These are phyloP conservation scores for Noccaea bulbosa DNA, from an alignment of 345 rosid genomes.

Conservation along the genomic window DNA sequence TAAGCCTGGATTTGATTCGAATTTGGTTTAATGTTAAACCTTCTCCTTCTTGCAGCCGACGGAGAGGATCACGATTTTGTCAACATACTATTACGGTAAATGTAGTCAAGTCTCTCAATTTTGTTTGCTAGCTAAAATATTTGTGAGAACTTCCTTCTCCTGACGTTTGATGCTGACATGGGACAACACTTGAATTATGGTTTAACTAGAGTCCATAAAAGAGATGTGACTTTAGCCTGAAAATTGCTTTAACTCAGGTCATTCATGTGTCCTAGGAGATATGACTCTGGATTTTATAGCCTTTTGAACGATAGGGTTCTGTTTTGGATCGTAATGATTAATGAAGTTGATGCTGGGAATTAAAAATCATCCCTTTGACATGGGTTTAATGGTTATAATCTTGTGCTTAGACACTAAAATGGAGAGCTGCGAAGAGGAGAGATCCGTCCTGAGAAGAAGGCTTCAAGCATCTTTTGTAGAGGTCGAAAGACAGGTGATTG, in stretches of 20 bases:
- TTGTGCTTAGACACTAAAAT: constrained; percentile 62
- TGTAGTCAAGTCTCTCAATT: constrained; percentile 10
- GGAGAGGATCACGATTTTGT: constrained; percentile 84
- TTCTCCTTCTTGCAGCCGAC: constrained; percentile 44
- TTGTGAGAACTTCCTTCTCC: constrained; percentile 27
- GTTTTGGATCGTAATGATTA: constrained; percentile 23
- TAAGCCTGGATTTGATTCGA: background rate
- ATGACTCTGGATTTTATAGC: constrained; percentile 21
- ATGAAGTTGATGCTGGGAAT: background rate
- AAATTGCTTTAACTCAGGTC: constrained; percentile 31
- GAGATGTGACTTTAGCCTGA: constrained; percentile 44
- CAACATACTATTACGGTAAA: constrained; percentile 69
- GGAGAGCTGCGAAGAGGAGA: constrained; percentile 75
- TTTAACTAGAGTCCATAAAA: constrained; percentile 40
- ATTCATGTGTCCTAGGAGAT: constrained; percentile 40
- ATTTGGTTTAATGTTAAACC: constrained; percentile 6
- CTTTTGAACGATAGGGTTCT: constrained; percentile 21
- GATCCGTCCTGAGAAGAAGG: constrained; percentile 65
- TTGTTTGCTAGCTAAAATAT: constrained; percentile 35
- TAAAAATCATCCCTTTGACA: constrained; percentile 6
- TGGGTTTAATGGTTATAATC: constrained; percentile 21
- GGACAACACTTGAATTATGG: constrained; percentile 40
- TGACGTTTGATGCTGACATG: constrained; percentile 41
- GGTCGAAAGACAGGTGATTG: constrained; percentile 88
- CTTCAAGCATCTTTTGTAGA: constrained; percentile 82